Percentiles rank a stretch among this genome's conserved stretches.
Evolutionary conservation across 73 alveolate genomes (phyloP).

Genomic region (Tetrahymena borealis): DNA sequence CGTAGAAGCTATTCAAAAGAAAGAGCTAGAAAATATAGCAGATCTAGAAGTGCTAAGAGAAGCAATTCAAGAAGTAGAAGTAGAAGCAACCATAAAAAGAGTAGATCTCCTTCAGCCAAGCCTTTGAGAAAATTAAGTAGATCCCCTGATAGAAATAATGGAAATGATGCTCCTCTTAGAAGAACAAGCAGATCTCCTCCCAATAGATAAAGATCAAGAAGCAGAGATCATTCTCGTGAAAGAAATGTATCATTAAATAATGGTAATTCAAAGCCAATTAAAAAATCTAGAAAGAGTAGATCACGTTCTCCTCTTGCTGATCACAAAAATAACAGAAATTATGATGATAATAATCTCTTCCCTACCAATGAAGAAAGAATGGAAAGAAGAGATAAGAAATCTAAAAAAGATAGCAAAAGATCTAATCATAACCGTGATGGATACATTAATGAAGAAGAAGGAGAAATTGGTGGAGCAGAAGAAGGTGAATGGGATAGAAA

Average conservation of each 20-base stretch:
- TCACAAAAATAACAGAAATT: background rate
- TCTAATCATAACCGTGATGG: background rate
- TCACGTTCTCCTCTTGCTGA: background rate
- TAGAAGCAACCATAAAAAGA: background rate
- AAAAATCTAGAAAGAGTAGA: background rate
- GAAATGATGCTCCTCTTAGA: background rate
- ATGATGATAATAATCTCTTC: background rate
- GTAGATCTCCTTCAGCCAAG: background rate
- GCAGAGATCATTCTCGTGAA: background rate
- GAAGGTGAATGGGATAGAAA: background rate
- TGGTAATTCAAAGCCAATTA: background rate
- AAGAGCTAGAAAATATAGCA: background rate
- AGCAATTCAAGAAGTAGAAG: background rate
- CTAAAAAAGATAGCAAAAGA: background rate
- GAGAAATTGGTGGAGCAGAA: background rate
- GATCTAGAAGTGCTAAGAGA: background rate
- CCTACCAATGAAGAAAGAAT: background rate
- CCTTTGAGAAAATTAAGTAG: background rate
- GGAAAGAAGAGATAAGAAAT: background rate
- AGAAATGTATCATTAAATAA: background rate
- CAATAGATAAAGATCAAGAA: background rate
- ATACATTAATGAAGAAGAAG: background rate
- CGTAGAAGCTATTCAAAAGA: background rate
- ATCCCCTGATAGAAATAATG: background rate
- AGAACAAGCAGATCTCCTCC: background rate